Percentiles rank a stretch among this genome's conserved stretches.
Conservation (phyloP, 1,284 basidiomycete genomes). For the Cystobasidium sp. region DNA sequence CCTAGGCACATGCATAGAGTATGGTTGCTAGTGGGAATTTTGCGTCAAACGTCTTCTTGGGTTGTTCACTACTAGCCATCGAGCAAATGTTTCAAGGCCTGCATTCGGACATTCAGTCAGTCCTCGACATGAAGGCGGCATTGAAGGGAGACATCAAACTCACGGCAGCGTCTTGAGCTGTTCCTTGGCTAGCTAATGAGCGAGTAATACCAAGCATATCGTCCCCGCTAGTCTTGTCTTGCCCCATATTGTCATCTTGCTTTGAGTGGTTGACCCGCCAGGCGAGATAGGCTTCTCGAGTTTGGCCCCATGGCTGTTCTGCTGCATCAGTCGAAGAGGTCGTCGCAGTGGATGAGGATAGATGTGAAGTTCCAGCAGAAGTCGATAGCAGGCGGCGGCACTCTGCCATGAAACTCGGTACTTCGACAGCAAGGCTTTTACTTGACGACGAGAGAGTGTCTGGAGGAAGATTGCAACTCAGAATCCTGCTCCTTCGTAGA, state of each 20-base stretch:
- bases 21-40: no score
- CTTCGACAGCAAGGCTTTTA: slow-evolving; percentile 16
- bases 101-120: no score
- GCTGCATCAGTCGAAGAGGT: not conserved
- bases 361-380: not conserved
- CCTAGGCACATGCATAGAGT: no score
- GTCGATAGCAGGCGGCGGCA: slow-evolving; percentile 5
- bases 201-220: not conserved
- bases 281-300: slow-evolving; percentile 34
- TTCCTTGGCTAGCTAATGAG: slow-evolving; percentile 5
- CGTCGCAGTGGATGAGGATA: slow-evolving; percentile 8
- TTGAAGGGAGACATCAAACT: not conserved
- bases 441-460: slow-evolving; percentile 24
- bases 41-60: no score
- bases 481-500: not conserved
- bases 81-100: no score
- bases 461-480: not conserved
- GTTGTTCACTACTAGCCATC: no score
- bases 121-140: no score
- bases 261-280: slow-evolving; percentile 24
- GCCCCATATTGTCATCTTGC: not conserved
- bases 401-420: slow-evolving; percentile 21
- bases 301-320: slow-evolving; percentile 19
- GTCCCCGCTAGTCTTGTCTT: not conserved
- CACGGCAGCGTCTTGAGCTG: slow-evolving; percentile 2